phyloP scores from a whole-genome alignment of 805 yeast genomes.

The Zygoascus biomembranicola region DNA sequence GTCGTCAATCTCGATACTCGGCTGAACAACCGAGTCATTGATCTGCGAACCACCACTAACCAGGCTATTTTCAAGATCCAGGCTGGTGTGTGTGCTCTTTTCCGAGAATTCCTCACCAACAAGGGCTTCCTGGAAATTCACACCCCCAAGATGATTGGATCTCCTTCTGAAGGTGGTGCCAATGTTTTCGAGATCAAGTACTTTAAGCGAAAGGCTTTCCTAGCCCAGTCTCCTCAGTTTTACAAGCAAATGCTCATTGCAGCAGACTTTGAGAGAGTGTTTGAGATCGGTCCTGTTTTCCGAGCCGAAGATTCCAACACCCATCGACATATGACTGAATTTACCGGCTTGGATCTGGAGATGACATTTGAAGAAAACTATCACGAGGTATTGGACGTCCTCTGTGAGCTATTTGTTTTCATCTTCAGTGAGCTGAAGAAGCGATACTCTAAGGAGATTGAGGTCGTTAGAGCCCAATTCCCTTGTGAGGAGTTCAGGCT shows the following conservation, averaged over 20 bases:
- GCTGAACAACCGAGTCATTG: slow-evolving; percentile 90
- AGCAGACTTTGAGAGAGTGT: slow-evolving; percentile 94
- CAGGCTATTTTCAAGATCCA: slow-evolving; percentile 95
- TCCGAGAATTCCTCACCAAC: slow-evolving; percentile 73
- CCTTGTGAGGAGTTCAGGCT: slow-evolving; percentile 97
- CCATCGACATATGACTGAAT: slow-evolving; percentile 99
- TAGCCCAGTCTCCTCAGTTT: slow-evolving; percentile 98
- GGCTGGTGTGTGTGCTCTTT: slow-evolving; percentile 78
- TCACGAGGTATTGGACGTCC: slow-evolving; percentile 69
- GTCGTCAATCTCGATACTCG: slow-evolving; percentile 95
- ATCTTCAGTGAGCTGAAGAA: slow-evolving; percentile 76
- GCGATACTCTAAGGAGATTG: slow-evolving; percentile 78
- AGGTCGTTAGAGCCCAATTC: slow-evolving; percentile 82
- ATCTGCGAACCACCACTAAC: slow-evolving; percentile 92
- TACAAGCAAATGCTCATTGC: slow-evolving; percentile 98
- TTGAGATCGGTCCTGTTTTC: slow-evolving; percentile 95
- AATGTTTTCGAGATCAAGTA: slow-evolving; percentile 91
- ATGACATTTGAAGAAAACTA: slow-evolving; percentile 98
- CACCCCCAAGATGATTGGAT: slow-evolving; percentile 91
- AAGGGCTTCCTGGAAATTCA: slow-evolving; percentile 83
- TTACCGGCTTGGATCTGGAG: slow-evolving; percentile 94
- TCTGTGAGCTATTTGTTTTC: slow-evolving; percentile 72
- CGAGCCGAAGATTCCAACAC: slow-evolving; percentile 99
- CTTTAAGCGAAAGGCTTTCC: slow-evolving; percentile 84
- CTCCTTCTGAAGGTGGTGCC: slow-evolving; percentile 97